A percentile compares a stretch with the other conserved stretches of the same genome.
These are phyloP conservation scores for Hortiboletus flavorubellus DNA, from an alignment of 768 basidiomycete species.

Conservation along the genomic window DNA sequence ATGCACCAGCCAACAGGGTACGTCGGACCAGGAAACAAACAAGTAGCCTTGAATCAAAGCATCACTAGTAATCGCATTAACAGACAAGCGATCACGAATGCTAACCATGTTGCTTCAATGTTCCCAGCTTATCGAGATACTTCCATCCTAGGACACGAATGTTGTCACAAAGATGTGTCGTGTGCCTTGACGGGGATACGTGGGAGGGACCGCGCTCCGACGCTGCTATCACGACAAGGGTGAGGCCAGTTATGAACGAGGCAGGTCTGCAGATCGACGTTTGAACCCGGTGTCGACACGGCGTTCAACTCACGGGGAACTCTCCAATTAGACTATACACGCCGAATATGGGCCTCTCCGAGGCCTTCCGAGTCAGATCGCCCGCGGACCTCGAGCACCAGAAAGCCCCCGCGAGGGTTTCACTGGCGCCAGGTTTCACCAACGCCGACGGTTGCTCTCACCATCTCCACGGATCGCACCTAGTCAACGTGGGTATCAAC, in stretches of 20 bases:
- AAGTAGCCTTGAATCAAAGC: neutral
- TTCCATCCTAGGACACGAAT: neutral
- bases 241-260: neutral
- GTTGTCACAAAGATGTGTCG: neutral
- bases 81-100: neutral
- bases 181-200: neutral
- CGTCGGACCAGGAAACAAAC: neutral
- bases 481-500: neutral
- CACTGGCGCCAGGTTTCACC: neutral
- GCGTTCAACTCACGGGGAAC: neutral
- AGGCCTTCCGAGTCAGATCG: neutral
- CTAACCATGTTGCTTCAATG: neutral
- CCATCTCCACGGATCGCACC: neutral
- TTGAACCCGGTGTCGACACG: neutral
- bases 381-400: neutral
- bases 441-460: neutral
- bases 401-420: neutral
- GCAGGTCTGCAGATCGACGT: neutral
- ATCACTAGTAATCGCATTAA: neutral
- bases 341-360: neutral
- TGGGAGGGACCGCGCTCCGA: neutral
- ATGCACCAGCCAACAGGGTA: neutral
- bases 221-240: neutral
- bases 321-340: neutral
- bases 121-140: neutral